A percentile compares a stretch with the other conserved stretches of the same genome.
Conservation (phyloP, 2,329 filamentous ascomycete species). For the Cryoendolithus antarcticus region DNA sequence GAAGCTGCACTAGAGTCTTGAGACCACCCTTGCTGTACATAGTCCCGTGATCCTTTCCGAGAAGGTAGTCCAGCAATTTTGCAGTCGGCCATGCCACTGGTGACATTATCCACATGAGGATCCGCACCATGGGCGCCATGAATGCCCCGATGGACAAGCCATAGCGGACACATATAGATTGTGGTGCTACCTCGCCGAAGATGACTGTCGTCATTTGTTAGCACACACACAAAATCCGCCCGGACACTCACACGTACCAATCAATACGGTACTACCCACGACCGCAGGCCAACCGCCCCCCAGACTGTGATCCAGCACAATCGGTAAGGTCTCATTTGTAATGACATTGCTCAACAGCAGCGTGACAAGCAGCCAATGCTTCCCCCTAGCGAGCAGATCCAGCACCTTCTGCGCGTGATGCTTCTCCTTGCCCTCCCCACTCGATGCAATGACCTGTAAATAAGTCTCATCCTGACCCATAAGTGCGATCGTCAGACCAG, state of each 20-base stretch:
- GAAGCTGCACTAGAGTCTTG: conserved; percentile 89
- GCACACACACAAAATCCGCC: conserved; percentile 1
- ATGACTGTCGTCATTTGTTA: conserved; percentile 52
- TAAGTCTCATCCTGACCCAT: conserved; percentile 88
- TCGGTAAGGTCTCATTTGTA: conserved; percentile 91
- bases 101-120: conserved; percentile 83
- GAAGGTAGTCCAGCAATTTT: conserved; percentile 82
- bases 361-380: conserved; percentile 97
- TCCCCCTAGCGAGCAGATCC: conserved; percentile 68
- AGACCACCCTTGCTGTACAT: conserved; percentile 96
- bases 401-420: conserved; percentile 75
- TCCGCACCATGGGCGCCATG: conserved; percentile 77
- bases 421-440: conserved; percentile 71
- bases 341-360: conserved; percentile 92
- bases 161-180: conserved; percentile 92
- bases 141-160: conserved; percentile 88
- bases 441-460: conserved; percentile 82
- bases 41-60: conserved; percentile 90
- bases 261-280: conserved; percentile 81
- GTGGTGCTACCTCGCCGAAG: conserved; percentile 91
- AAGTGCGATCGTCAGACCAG: conserved; percentile 81
- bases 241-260: conserved; percentile 48
- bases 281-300: conserved; percentile 92
- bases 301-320: conserved; percentile 84
- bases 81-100: conserved; percentile 90